A percentile compares a stretch with the other conserved stretches of the same genome.
phyloP scores from a whole-genome alignment of 1,284 basidiomycete genomes.

The Phellopilus nigrolimitatus region DNA sequence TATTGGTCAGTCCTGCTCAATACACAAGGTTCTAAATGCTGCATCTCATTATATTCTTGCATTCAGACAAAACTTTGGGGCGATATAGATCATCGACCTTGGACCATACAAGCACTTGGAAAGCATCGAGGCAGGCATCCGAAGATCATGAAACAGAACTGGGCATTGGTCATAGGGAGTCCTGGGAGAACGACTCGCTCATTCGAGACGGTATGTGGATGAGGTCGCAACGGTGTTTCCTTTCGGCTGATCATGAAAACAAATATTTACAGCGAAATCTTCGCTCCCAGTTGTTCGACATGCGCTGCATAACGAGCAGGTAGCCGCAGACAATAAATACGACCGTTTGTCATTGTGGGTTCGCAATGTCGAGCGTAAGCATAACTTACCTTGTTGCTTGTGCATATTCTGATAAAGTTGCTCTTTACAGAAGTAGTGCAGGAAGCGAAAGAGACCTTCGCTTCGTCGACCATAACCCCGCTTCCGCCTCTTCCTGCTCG shows the following conservation, averaged over 20 bases:
- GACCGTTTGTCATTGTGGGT: constrained; percentile 77
- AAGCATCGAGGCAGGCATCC: constrained; percentile 24
- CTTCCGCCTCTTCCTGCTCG: constrained; percentile 57
- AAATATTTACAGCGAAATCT: constrained; percentile 33
- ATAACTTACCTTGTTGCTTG: constrained; percentile 4
- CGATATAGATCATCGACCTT: constrained; percentile 50
- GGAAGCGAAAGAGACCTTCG: constrained; percentile 68
- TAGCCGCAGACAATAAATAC: constrained; percentile 46
- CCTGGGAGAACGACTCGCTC: constrained; percentile 46
- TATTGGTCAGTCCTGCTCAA: constrained; percentile 47
- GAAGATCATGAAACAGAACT: constrained; percentile 24
- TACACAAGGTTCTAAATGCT: neutral
- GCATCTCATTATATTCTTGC: neutral
- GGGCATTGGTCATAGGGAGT: constrained; percentile 31
- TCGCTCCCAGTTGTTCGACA: constrained; percentile 48
- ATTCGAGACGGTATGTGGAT: constrained; percentile 37
- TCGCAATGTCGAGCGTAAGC: constrained; percentile 71
- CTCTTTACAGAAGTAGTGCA: constrained; percentile 60
- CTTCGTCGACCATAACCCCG: constrained; percentile 42
- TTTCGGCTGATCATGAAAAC: constrained; percentile 11
- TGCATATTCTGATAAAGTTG: constrained; percentile 18
- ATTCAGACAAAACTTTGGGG: constrained; percentile 50
- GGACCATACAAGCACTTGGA: constrained; percentile 18
- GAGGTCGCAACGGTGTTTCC: constrained; percentile 4
- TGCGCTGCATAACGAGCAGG: constrained; percentile 44